Conservation (phyloP, 176 grass and related monocot species). For the Rhipidocladum racemiflorum region DNA sequence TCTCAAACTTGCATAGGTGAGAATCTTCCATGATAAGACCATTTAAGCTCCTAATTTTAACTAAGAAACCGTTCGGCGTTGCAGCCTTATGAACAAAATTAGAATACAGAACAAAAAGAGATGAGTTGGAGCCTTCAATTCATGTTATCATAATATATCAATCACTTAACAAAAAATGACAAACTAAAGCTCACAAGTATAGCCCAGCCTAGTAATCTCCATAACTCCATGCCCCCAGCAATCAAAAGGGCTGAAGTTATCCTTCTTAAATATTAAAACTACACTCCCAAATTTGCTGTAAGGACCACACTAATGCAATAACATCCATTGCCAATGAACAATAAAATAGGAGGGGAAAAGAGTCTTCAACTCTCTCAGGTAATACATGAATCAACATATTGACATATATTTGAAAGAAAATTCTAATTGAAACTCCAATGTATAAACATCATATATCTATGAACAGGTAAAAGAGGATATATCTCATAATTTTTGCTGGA, state of each 20-base stretch:
- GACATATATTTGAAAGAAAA: not conserved
- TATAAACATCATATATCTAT: not conserved
- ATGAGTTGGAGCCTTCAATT: not conserved
- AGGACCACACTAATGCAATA: not conserved
- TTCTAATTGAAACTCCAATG: not conserved
- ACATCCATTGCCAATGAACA: not conserved
- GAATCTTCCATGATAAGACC: not conserved
- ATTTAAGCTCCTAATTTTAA: constrained; percentile 14
- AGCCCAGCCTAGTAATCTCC: not conserved
- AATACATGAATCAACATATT: constrained; percentile 8
- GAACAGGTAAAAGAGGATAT: not conserved
- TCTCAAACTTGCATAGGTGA: not conserved
- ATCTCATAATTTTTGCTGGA: not conserved
- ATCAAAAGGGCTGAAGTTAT: not conserved
- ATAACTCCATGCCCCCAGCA: not conserved
- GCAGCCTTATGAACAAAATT: not conserved
- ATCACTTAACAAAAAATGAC: not conserved
- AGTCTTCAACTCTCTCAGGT: not conserved
- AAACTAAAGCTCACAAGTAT: not conserved
- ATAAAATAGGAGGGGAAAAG: not conserved
- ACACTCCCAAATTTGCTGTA: not conserved
- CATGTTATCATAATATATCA: not conserved
- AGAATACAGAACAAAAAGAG: not conserved
- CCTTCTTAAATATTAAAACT: not conserved
- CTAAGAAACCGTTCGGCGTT: not conserved